A percentile compares a stretch with the other conserved stretches of the same genome.
phyloP scores from a whole-genome alignment of 345 rosid species.

The Erodium maritimum region DNA sequence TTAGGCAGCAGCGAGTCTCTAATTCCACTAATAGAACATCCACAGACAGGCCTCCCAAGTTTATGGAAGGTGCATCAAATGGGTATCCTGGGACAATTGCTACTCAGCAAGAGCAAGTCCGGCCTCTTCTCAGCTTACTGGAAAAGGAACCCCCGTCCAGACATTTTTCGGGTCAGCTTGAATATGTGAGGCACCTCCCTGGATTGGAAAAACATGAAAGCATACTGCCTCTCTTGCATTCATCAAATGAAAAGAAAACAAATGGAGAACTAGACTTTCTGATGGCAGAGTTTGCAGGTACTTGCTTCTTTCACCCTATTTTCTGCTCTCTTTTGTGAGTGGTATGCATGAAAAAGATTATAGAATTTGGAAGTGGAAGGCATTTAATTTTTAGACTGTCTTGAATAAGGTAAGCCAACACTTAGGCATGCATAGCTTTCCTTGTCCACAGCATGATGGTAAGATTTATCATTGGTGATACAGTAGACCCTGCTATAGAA shows the following conservation, averaged over 20 bases:
- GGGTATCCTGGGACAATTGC: constrained; percentile 27
- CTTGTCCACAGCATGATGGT: no score
- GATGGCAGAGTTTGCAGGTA: constrained; percentile 98
- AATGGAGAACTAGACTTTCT: constrained; percentile 87
- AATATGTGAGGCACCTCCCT: constrained; percentile 63
- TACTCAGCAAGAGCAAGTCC: constrained; percentile 71
- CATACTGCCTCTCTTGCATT: constrained; percentile 78
- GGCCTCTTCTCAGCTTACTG: constrained; percentile 93
- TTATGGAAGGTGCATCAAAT: constrained; percentile 49
- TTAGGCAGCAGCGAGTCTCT: constrained; percentile 36
- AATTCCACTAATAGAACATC: constrained; percentile 50
- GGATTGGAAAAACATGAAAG: constrained; percentile 91
- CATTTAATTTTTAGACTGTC: no score
- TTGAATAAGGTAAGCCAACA: no score
- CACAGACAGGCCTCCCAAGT: constrained; percentile 61
- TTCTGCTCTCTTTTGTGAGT: neutral
- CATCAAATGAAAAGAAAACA: constrained; percentile 71
- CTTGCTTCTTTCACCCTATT: neutral
- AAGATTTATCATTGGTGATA: neutral
- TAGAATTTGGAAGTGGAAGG: no score
- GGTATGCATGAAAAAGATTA: neutral
- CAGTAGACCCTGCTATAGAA: neutral
- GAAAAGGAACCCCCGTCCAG: constrained; percentile 95
- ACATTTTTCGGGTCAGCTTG: constrained; percentile 82
- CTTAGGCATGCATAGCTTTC: no score